Evolutionary conservation across 768 basidiomycete species (phyloP).

Genomic region (Pulveroboletus sp.): DNA sequence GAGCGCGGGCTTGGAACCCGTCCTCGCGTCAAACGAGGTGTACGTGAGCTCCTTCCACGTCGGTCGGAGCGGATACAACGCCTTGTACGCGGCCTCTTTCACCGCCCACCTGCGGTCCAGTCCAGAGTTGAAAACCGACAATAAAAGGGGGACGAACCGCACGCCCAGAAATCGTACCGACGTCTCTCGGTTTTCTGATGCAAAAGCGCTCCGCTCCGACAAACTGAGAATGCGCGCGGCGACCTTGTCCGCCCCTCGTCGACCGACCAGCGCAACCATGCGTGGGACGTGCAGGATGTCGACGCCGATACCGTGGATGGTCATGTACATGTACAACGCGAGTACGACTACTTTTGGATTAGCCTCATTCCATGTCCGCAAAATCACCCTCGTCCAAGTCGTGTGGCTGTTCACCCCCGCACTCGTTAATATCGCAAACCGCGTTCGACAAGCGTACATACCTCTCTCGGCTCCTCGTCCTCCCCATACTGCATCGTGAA

Average conservation of each 20-base stretch:
- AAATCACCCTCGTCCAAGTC: slow-evolving; percentile 95
- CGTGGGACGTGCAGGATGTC: slow-evolving; percentile 72
- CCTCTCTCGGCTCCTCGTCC: slow-evolving; percentile 96
- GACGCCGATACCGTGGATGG: slow-evolving; percentile 70
- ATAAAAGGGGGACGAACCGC: slow-evolving; percentile 42
- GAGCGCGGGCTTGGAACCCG: slow-evolving; percentile 43
- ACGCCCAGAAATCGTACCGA: slow-evolving; percentile 60
- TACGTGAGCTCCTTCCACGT: slow-evolving; percentile 77
- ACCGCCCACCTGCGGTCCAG: slow-evolving; percentile 64
- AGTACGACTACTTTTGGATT: not conserved
- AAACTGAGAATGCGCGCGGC: slow-evolving; percentile 62
- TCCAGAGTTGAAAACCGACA: slow-evolving; percentile 4
- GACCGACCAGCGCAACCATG: slow-evolving; percentile 48
- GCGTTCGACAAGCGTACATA: slow-evolving; percentile 30
- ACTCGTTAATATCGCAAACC: too few relatives aligned
- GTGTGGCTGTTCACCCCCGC: slow-evolving; percentile 57
- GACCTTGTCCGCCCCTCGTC: slow-evolving; percentile 45
- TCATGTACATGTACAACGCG: slow-evolving; percentile 34
- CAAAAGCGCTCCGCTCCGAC: slow-evolving; percentile 37
- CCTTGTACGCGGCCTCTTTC: slow-evolving; percentile 88
- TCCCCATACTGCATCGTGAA: slow-evolving; percentile 99
- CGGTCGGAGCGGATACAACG: slow-evolving; percentile 62
- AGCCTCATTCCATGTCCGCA: slow-evolving; percentile 57
- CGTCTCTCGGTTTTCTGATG: not conserved
- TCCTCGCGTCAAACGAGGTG: slow-evolving; percentile 29